Evolutionary conservation across 495 filamentous ascomycete genomes (phyloP).

Genomic region (Penicillium simplicissimum): DNA sequence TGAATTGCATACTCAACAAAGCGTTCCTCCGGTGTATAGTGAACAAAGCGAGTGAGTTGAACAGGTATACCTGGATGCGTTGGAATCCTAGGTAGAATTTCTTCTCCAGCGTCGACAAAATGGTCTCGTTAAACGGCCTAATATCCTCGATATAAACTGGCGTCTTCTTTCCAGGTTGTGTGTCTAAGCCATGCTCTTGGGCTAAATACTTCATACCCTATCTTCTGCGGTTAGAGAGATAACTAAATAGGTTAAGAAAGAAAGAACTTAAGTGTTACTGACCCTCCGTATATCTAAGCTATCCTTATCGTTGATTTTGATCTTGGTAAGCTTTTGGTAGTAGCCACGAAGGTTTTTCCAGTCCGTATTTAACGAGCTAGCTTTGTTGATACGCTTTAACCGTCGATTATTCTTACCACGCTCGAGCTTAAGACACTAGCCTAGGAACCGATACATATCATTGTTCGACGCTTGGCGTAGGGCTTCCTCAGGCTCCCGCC

Average conservation of each 20-base stretch:
- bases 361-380: constrained; percentile 16
- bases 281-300: constrained; percentile 15
- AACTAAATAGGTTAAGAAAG: no score
- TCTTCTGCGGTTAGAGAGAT: background rate
- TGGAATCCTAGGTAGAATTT: constrained; percentile 25
- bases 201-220: constrained; percentile 25
- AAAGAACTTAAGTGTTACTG: no score
- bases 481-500: background rate
- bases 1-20: constrained; percentile 23
- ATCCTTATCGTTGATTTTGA: constrained; percentile 20
- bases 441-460: background rate
- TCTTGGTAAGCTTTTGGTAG: constrained; percentile 25
- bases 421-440: background rate
- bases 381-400: constrained; percentile 7
- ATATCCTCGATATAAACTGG: constrained; percentile 28
- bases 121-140: constrained; percentile 25
- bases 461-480: background rate
- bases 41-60: constrained; percentile 20
- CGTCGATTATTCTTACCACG: background rate
- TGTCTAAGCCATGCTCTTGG: constrained; percentile 15
- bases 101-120: constrained; percentile 25
- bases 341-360: constrained; percentile 20
- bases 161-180: constrained; percentile 18
- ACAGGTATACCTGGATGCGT: constrained; percentile 24
- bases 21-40: constrained; percentile 23